A percentile compares a stretch with the other conserved stretches of the same genome.
Conservation (phyloP, 129 eudicot genomes). For the Smallanthus sonchifolius region DNA sequence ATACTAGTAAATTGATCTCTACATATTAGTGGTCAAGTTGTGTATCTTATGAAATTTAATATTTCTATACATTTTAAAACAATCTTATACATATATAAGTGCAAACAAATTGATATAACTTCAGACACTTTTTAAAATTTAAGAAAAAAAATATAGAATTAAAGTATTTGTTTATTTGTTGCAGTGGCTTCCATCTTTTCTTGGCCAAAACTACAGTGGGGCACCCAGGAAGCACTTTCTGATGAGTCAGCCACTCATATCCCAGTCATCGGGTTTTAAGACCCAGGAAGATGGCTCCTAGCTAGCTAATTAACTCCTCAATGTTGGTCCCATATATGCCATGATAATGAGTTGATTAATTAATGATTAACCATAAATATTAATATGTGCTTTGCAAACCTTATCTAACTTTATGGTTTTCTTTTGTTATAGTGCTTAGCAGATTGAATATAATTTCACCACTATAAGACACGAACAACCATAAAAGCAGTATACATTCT, state of each 20-base stretch:
- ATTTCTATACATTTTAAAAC: no score
- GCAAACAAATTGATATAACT: no score
- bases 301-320: no score
- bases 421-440: constrained; percentile 2
- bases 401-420: not conserved
- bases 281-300: not conserved
- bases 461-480: not conserved
- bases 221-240: not conserved
- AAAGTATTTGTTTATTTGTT: no score
- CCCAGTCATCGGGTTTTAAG: not conserved
- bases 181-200: no score
- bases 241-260: constrained; percentile 1
- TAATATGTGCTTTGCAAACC: not conserved
- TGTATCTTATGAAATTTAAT: no score
- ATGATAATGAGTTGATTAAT: not conserved
- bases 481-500: no score
- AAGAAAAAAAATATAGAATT: no score
- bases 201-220: not conserved
- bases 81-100: no score
- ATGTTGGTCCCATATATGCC: not conserved
- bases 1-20: no score
- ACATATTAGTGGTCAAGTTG: no score
- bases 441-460: not conserved
- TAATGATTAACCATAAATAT: not conserved
- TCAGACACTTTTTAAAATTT: no score